phyloP scores from a whole-genome alignment of 495 filamentous ascomycete species.

The Cryomyces antarcticus region DNA sequence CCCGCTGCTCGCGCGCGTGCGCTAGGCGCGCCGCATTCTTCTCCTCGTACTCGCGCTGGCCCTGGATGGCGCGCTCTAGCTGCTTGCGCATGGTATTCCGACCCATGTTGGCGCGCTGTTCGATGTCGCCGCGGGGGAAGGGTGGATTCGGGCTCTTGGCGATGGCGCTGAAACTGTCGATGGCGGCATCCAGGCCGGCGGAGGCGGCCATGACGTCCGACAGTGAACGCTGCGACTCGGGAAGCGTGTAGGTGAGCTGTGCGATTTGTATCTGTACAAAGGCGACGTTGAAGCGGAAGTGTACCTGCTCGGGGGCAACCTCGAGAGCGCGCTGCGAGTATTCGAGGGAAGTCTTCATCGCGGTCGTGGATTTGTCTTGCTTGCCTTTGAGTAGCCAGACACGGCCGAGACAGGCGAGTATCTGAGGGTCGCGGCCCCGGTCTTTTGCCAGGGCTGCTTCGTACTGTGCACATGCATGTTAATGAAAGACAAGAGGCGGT shows the following conservation, averaged over 20 bases:
- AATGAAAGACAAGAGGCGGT: neutral
- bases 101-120: conserved; percentile 92
- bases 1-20: conserved; percentile 50
- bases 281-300: conserved; percentile 93
- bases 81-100: conserved; percentile 82
- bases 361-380: conserved; percentile 51
- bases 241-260: conserved; percentile 50
- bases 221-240: conserved; percentile 54
- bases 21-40: conserved; percentile 72
- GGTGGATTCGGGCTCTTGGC: conserved; percentile 68
- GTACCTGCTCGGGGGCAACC: conserved; percentile 59
- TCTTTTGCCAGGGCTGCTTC: conserved; percentile 76
- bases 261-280: conserved; percentile 93
- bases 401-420: conserved; percentile 82
- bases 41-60: conserved; percentile 79
- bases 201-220: conserved; percentile 59
- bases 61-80: conserved; percentile 62
- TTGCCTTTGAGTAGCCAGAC: conserved; percentile 79
- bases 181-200: conserved; percentile 74
- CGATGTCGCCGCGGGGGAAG: conserved; percentile 73
- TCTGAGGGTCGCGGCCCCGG: conserved; percentile 53
- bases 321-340: conserved; percentile 67
- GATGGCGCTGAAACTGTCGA: conserved; percentile 60
- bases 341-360: conserved; percentile 73
- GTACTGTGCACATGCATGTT: conserved; percentile 30